phyloP scores from a whole-genome alignment of 768 basidiomycete species.

The Suillus discolor region DNA sequence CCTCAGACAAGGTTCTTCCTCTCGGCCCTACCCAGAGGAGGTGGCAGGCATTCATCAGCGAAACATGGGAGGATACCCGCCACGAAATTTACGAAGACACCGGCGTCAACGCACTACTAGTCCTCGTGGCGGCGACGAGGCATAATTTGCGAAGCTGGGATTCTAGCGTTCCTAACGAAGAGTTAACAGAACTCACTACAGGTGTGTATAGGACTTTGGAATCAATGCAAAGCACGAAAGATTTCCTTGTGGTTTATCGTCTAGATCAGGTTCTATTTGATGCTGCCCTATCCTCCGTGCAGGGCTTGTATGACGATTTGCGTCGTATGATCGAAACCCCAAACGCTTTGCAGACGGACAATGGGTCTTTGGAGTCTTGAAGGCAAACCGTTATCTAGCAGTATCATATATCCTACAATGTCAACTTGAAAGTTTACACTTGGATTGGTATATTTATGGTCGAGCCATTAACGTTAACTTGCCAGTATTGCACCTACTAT shows the following conservation, averaged over 20 bases:
- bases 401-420: too few species aligned
- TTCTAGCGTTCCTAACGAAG: not conserved
- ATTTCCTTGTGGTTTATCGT: too few species aligned
- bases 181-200: not conserved
- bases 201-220: not conserved
- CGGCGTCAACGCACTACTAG: not conserved
- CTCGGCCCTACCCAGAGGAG: not conserved
- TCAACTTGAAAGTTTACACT: too few species aligned
- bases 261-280: not conserved
- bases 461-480: too few species aligned
- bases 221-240: too few species aligned
- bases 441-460: too few species aligned
- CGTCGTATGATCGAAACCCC: not conserved
- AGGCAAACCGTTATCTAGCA: not conserved
- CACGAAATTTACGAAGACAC: too few species aligned
- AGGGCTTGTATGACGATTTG: not conserved
- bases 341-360: too few species aligned
- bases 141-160: not conserved
- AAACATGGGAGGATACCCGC: not conserved
- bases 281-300: not conserved
- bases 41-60: not conserved
- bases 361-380: not conserved
- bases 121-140: not conserved
- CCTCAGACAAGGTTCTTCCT: not conserved
- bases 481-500: too few species aligned